Conservation (phyloP, 2,329 filamentous ascomycete species). For the Pseudomassariella vexata region DNA sequence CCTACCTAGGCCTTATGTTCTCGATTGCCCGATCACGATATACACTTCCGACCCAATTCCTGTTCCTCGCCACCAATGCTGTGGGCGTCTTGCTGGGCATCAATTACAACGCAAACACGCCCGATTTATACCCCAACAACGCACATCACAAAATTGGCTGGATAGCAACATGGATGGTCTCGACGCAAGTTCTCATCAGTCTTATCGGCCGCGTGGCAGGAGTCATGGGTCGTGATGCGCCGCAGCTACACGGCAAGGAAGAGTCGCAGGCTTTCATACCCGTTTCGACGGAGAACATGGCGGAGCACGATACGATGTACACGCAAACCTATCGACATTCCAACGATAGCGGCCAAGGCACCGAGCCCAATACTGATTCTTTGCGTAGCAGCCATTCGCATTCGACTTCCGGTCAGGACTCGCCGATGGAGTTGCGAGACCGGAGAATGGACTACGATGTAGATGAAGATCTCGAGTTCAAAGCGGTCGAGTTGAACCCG, state of each 20-base stretch:
- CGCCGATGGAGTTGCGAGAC: slow-evolving; percentile 28
- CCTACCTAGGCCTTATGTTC: slow-evolving; percentile 69
- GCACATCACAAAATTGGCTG: slow-evolving; percentile 87
- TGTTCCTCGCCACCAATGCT: slow-evolving; percentile 59
- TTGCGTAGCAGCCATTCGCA: slow-evolving; percentile 59
- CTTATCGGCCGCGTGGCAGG: slow-evolving; percentile 57
- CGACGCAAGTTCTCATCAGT: slow-evolving; percentile 64
- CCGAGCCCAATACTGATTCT: slow-evolving; percentile 63
- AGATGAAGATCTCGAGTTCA: slow-evolving; percentile 34
- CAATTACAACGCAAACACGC: slow-evolving; percentile 74
- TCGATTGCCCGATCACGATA: slow-evolving; percentile 75
- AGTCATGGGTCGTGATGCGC: slow-evolving; percentile 20
- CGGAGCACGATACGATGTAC: slow-evolving; percentile 40
- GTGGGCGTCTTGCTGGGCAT: slow-evolving; percentile 59
- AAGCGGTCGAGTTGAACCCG: slow-evolving; percentile 36
- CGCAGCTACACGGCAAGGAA: slow-evolving; percentile 17
- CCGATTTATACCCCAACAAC: slow-evolving; percentile 81
- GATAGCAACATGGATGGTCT: slow-evolving; percentile 68
- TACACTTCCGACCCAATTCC: slow-evolving; percentile 62
- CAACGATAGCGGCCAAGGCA: slow-evolving; percentile 69
- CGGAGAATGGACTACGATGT: slow-evolving; percentile 43
- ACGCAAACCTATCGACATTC: slow-evolving; percentile 49
- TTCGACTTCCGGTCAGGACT: slow-evolving; percentile 50
- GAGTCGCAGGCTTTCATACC: slow-evolving; percentile 59
- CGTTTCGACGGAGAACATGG: slow-evolving; percentile 50